Evolutionary conservation across 1,284 basidiomycete genomes (phyloP), one percentile per base, ranked within the genome.

Genomic region (Blastosporella zonata): DNA sequence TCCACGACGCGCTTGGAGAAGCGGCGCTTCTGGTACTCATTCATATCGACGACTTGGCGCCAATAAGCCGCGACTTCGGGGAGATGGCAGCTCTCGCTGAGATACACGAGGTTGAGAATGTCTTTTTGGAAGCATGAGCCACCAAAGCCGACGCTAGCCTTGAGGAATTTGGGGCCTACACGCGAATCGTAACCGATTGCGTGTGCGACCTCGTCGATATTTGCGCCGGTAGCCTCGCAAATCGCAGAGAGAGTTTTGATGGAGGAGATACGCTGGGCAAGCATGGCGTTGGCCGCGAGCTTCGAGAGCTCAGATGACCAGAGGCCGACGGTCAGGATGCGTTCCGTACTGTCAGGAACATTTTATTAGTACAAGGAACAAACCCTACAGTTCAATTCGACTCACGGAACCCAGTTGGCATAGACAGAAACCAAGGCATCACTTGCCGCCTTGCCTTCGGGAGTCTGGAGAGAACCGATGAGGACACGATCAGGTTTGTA

Each of bases 101-200:
- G 81, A 75, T 99, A 99, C 45, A 98, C 96, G 52, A 99, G 77
- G 77, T 99, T 99, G 62, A 99, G 84, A 66, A 99, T 98, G 68
- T 99, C 96, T 72, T 97, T 97, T 74, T 97, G 94, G 90, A 99
- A 99, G 75, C 97, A 99, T 29, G 90, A 94, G 28, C 96, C 96
- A 57, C 96, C 96, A 62, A 98, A 99, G n/a, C 96, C 93, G 55
- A 95, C 90, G 35, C 87, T 90, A 31, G 93, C 91, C 68, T 92
- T 93, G 63, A 99, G 78, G 83, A 99, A 99, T 69, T 93, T 96
- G 63, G 92, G 81, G 3, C 97, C 97, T 50, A 99, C 82, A 57
- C 97, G 92, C 20, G 84, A 79, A 71, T 99, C 97, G 60, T 86
- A 87, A 25, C 96, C 96, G 63, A 97, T 89, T 8, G 97, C 95